These are phyloP conservation scores for Colletotrichum destructivum DNA, from an alignment of 2,329 filamentous ascomycete genomes.

Conservation along the genomic window DNA sequence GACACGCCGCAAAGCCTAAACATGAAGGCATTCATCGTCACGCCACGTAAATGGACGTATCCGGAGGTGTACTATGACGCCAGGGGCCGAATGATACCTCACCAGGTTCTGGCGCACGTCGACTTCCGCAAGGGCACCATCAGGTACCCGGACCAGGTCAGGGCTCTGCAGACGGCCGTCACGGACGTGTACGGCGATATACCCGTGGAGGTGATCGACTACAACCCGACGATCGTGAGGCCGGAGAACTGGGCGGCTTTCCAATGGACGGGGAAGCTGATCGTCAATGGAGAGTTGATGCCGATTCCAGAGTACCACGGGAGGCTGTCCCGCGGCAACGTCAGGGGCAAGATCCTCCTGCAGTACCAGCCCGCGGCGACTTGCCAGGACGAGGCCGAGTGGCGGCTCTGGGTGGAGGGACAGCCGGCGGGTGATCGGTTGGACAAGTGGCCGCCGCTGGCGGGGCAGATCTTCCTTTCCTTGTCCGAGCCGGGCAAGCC, in stretches of 20 bases:
- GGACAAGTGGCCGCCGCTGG: background rate
- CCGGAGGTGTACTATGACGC: accelerated
- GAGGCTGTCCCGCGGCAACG: background rate
- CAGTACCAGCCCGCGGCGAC: background rate
- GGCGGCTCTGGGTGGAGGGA: background rate
- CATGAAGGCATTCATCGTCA: conserved; percentile 1
- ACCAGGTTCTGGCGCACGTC: background rate
- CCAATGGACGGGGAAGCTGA: background rate
- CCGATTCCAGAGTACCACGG: too few relatives aligned
- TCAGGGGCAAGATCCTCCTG: background rate
- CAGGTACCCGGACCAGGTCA: background rate
- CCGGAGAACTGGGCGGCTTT: background rate
- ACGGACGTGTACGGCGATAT: background rate
- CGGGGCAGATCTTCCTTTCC: background rate
- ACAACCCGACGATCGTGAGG: background rate
- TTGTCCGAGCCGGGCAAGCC: too few relatives aligned
- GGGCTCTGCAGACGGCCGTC: background rate
- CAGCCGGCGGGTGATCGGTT: background rate
- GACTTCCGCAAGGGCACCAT: background rate
- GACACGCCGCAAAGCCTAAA: background rate
- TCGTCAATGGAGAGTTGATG: background rate
- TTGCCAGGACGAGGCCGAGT: background rate
- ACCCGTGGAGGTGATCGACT: background rate
- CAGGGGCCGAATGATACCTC: background rate
- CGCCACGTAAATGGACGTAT: background rate